A percentile compares a stretch with the other conserved stretches of the same genome.
Evolutionary conservation across 768 basidiomycete species (phyloP).

Genomic region (Lactarius evosmus): DNA sequence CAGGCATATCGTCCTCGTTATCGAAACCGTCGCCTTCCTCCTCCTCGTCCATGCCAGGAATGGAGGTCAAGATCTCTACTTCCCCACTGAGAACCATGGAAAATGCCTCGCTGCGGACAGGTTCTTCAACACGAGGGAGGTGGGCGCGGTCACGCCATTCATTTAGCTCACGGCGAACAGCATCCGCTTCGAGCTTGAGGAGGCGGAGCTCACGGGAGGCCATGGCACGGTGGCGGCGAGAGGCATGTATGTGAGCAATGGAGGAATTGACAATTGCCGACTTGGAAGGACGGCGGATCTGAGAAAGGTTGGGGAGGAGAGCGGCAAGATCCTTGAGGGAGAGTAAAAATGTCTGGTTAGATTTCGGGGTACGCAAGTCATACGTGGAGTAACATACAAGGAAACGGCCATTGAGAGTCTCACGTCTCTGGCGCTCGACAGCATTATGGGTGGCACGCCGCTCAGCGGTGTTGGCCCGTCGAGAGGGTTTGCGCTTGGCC

Average conservation of each 20-base stretch:
- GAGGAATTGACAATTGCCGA: conserved; percentile 95
- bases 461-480: conserved; percentile 94
- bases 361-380: conserved; percentile 12
- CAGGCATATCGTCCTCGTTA: conserved; percentile 36
- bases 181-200: conserved; percentile 78
- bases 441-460: conserved; percentile 97
- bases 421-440: conserved; percentile 88
- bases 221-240: conserved; percentile 75
- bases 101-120: conserved; percentile 68
- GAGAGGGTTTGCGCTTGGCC: conserved; percentile 74
- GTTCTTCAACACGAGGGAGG: conserved; percentile 70
- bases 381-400: conserved; percentile 49
- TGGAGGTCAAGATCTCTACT: conserved; percentile 55
- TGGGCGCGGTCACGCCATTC: conserved; percentile 83
- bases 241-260: conserved; percentile 83
- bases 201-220: conserved; percentile 79
- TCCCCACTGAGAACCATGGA: conserved; percentile 67
- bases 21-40: conserved; percentile 51
- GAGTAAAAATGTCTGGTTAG: background rate
- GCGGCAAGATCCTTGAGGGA: conserved; percentile 78
- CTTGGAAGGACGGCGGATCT: conserved; percentile 92
- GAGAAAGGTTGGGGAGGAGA: conserved; percentile 84
- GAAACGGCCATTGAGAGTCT: conserved; percentile 91
- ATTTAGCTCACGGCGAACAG: conserved; percentile 86
- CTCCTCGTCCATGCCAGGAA: conserved; percentile 52